Conservation (phyloP, 257 asterid genomes). For the Henckelia pumila region DNA sequence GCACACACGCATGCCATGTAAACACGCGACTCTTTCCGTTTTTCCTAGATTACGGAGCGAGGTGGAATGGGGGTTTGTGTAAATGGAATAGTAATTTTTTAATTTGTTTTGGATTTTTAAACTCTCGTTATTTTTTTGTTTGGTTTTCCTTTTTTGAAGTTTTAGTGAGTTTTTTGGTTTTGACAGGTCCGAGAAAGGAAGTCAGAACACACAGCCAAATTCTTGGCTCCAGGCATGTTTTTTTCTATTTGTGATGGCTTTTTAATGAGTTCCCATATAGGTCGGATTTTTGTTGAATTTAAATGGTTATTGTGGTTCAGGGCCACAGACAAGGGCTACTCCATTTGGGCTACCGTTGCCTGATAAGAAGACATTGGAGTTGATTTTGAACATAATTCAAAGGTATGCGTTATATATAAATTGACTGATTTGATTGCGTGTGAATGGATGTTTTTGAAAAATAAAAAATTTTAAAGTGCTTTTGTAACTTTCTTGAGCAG, state of each 20-base stretch:
- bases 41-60: constrained; percentile 21
- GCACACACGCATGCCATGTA: constrained; percentile 36
- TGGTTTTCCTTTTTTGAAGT: constrained; percentile 18
- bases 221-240: constrained; percentile 64
- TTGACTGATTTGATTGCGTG: constrained; percentile 9
- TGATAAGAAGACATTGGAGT: constrained; percentile 75
- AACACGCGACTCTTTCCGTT: constrained; percentile 40
- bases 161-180: constrained; percentile 38
- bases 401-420: constrained; percentile 48
- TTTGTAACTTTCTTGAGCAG: constrained; percentile 48
- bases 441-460: constrained; percentile 13
- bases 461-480: constrained; percentile 25
- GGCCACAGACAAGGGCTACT: constrained; percentile 50
- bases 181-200: constrained; percentile 65
- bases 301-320: constrained; percentile 35
- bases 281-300: constrained; percentile 20
- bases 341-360: constrained; percentile 57
- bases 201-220: constrained; percentile 43
- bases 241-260: constrained; percentile 13
- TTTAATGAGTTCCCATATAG: background rate
- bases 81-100: constrained; percentile 27
- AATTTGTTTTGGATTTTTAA: constrained; percentile 18
- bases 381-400: constrained; percentile 90
- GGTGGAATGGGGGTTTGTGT: constrained; percentile 24
- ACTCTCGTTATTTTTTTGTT: constrained; percentile 28